A percentile compares a stretch with the other conserved stretches of the same genome.
These are phyloP conservation scores for Colletotrichum gloeosporioides DNA, from an alignment of 2,329 filamentous ascomycete species.

Conservation along the genomic window DNA sequence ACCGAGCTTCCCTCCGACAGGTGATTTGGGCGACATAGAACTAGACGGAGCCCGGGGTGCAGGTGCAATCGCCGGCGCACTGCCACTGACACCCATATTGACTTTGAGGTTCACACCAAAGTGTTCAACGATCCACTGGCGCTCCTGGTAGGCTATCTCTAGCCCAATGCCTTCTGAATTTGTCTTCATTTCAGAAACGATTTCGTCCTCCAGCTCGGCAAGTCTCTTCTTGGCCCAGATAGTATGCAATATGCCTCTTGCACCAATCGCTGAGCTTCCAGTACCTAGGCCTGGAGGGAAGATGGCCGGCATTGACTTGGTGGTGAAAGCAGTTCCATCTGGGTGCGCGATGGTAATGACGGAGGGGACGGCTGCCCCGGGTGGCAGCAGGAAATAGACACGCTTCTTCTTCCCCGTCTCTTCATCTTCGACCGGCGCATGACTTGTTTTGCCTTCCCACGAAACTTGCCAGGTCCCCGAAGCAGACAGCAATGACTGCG, in stretches of 20 bases:
- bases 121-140: constrained; percentile 83
- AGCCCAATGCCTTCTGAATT: constrained; percentile 85
- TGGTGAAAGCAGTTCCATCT: constrained; percentile 48
- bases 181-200: constrained; percentile 71
- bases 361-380: constrained; percentile 73
- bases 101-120: constrained; percentile 65
- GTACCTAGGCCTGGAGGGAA: constrained; percentile 78
- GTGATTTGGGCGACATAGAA: constrained; percentile 66
- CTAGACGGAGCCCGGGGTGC: neutral
- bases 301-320: constrained; percentile 86
- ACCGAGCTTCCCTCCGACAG: constrained; percentile 71
- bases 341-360: constrained; percentile 68
- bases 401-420: constrained; percentile 55
- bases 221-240: constrained; percentile 88
- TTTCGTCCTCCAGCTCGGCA: constrained; percentile 77
- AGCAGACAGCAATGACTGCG: neutral
- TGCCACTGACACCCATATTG: constrained; percentile 33
- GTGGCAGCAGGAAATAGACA: constrained; percentile 82
- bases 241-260: constrained; percentile 85
- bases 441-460: constrained; percentile 81
- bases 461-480: constrained; percentile 71
- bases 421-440: constrained; percentile 69
- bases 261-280: constrained; percentile 69
- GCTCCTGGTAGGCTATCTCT: constrained; percentile 84
- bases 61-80: neutral